phyloP scores from a whole-genome alignment of 2,329 filamentous ascomycete genomes.

The Curvularia hawaiiensis region DNA sequence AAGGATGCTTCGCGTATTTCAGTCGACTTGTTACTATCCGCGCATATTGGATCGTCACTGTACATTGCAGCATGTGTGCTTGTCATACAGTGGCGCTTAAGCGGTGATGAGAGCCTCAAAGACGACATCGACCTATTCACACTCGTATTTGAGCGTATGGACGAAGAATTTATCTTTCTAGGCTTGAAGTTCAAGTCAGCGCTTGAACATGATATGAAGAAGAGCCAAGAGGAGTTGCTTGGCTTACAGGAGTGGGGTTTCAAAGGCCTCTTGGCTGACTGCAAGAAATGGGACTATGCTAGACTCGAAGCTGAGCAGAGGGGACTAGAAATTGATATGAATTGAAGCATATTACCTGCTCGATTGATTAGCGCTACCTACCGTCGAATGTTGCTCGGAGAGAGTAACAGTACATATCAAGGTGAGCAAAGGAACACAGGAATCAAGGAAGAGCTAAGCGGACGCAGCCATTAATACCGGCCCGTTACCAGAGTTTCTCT shows the following conservation, averaged over 20 bases:
- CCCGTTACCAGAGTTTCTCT: too few relatives aligned
- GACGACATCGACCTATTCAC: slow-evolving; percentile 32
- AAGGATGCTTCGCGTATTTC: slow-evolving; percentile 37
- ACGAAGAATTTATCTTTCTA: slow-evolving; percentile 31
- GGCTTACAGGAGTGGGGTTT: slow-evolving; percentile 28
- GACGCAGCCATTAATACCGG: too few relatives aligned
- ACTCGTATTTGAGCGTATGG: slow-evolving; percentile 37
- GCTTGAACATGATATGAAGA: slow-evolving; percentile 28
- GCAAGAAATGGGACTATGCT: slow-evolving; percentile 31
- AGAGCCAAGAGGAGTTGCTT: slow-evolving; percentile 17
- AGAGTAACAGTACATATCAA: too few relatives aligned
- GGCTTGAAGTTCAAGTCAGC: slow-evolving; percentile 39
- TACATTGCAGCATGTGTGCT: slow-evolving; percentile 35
- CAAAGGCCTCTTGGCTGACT: slow-evolving; percentile 35
- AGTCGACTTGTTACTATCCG: slow-evolving; percentile 31
- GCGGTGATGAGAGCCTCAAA: slow-evolving; percentile 28
- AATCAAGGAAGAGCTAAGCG: too few relatives aligned
- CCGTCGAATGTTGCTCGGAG: too few relatives aligned
- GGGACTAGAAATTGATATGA: slow-evolving; percentile 13
- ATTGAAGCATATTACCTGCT: neutral
- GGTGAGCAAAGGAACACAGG: too few relatives aligned
- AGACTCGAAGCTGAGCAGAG: slow-evolving; percentile 19
- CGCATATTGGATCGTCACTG: slow-evolving; percentile 29
- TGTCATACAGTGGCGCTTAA: slow-evolving; percentile 34
- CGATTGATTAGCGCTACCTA: neutral